Base-by-base conservation (phyloP, 208 protist genomes). In the Acanthamoeba sp. region DNA sequence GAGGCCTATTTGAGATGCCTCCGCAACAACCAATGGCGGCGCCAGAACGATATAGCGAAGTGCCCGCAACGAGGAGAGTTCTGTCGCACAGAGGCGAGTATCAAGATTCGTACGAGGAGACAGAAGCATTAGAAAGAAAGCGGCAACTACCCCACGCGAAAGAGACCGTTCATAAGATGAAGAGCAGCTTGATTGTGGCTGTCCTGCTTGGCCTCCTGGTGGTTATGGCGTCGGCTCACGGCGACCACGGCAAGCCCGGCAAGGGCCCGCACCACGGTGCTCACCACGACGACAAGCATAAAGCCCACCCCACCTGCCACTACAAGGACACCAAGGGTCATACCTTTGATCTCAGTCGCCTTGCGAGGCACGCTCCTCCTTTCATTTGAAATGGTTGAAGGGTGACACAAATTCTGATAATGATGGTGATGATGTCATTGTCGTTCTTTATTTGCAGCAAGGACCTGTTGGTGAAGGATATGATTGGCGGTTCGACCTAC, bases 321-420 rank as follows among this genome's bases (percentile, higher is more conserved):
- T 80, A 80, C 71, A 80, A 42, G 71, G 12, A 48, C 38, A 38
- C 71, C 38, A 80, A 80, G 71, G 71, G 71, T 3, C 71, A 80
- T 38, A 7, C 2, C 71, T 80, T 48, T 50, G 71, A 80, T n/a
- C 24, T 80, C 71, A 80, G 71, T 38, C 71, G 38, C 36, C 71
- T 80, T 80, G 7, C 71, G 2, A n/a, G 12, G 71, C 48, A 80
- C 71, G 32, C n/a, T 32, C 55, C 7, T 62, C 55, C 1, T 27
- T 27, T 24, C 57, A 9, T 0, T 24, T 5, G 20, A 0, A 66
- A 24, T 32, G 20, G n/a, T 22, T 27, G 4, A 16, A 22, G n/a
- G 6, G 57, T 16, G 3, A 22, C 22, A 29, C 5, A 38, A n/a
- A 73, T 36, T 29, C 22, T 76, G 66, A 34, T 69, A 9, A 27